Conservation (phyloP, 2,329 filamentous ascomycete species). For the Ophiostoma ips region DNA sequence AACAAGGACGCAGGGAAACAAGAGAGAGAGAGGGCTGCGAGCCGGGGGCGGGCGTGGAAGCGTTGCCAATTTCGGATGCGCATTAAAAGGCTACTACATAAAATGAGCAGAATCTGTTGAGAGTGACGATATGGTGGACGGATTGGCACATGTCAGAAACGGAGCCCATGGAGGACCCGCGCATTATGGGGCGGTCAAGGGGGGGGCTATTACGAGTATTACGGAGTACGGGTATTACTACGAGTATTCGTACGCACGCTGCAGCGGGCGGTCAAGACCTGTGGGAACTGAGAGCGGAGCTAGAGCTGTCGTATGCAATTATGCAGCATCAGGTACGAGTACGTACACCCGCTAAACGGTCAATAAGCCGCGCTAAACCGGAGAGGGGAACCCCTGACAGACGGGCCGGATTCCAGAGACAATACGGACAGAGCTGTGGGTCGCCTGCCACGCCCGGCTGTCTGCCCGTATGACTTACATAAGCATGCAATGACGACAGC, state of each 20-base stretch:
- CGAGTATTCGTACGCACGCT: too few relatives aligned
- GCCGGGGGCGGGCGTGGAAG: not conserved
- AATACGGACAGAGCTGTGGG: too few relatives aligned
- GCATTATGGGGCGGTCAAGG: not conserved
- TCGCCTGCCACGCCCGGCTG: not conserved
- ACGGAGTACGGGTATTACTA: too few relatives aligned
- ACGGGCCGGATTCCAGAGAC: too few relatives aligned
- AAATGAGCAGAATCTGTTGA: constrained; percentile 10
- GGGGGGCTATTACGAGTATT: too few relatives aligned
- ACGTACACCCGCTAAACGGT: not conserved
- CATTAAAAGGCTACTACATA: not conserved
- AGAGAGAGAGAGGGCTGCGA: not conserved
- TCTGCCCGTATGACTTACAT: not conserved
- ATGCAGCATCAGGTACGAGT: too few relatives aligned
- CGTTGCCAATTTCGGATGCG: constrained; percentile 8
- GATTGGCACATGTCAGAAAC: constrained; percentile 7
- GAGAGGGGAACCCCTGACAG: too few relatives aligned
- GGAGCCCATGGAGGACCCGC: not conserved
- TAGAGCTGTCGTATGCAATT: too few relatives aligned
- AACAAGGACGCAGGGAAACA: not conserved
- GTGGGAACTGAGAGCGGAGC: too few relatives aligned
- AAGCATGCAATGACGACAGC: not conserved
- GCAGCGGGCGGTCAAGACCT: too few relatives aligned
- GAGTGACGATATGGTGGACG: constrained; percentile 4
- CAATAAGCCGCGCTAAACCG: not conserved